Base-by-base conservation (phyloP, 805 yeast species). In the Kodamaea restingae region DNA sequence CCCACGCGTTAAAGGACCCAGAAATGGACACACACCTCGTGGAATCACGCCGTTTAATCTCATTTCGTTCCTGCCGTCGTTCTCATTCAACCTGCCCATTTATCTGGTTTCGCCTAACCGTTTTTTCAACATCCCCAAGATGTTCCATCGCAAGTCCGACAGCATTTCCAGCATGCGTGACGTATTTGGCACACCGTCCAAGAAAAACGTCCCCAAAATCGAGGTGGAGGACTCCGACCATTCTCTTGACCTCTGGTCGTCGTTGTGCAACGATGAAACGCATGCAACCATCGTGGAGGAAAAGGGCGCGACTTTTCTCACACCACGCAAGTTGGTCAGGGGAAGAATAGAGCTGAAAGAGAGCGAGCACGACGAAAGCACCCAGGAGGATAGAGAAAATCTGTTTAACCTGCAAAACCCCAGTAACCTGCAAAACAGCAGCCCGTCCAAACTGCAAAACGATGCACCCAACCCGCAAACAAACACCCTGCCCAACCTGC, bases 31-130 rank as follows among this genome's bases (percentile, higher is more conserved):
- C 14, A 39, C 42, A 2, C 42, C 42, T 2, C 35, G 35, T 26
- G 45, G 47, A 15, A 42, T 51, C 38, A 61, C 67, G 9, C 66
- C 68, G 1, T 64, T 65, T 48, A 52, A 63, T 20, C 64, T 67
- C 43, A 46, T 66, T 21, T 65, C 65, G 26, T 63, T 66, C 36
- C 70, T 63, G 69, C 72, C 73, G 10, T 63, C 70, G n/a, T 64
- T 67, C 47, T 63, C 58, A 27, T 61, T 67, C 46, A 50, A 58
- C 36, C 60, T 70, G 8, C 72, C 72, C 5, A 38, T 63, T 15
- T 48, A 49, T 35, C 43, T 59, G n/a, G 48, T 60, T 5, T 64
- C 70, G 9, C 70, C 71, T 1, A 66, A 59, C 34, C 48, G 61
- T 33, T 55, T 64, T 39, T 54, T 63, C 42, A 59, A 54, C 34